These are phyloP conservation scores for Hyphodiscus hymeniophilus DNA, from an alignment of 495 filamentous ascomycete genomes.

Conservation along the genomic window DNA sequence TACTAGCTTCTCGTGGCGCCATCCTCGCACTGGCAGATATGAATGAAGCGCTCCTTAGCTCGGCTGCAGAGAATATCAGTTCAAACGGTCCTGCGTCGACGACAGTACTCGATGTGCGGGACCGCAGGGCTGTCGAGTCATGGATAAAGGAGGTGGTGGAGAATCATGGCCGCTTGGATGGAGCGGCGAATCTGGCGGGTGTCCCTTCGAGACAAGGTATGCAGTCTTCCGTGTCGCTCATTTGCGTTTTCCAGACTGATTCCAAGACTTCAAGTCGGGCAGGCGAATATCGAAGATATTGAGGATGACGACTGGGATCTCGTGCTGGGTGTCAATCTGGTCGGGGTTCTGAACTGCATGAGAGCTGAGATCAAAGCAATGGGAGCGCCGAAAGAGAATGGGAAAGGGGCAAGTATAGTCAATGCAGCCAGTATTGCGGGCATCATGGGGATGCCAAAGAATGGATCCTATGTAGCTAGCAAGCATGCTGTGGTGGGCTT, in stretches of 20 bases:
- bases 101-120: conserved; percentile 29
- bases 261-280: too few species aligned
- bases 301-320: conserved; percentile 38
- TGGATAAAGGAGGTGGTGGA: conserved; percentile 22
- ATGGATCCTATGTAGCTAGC: conserved; percentile 37
- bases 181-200: conserved; percentile 43
- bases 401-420: conserved; percentile 21
- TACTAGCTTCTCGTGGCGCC: conserved; percentile 39
- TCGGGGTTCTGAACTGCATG: conserved; percentile 46
- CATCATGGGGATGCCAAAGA: conserved; percentile 18
- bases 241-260: too few species aligned
- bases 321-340: conserved; percentile 43
- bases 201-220: conserved; percentile 24
- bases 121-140: conserved; percentile 14
- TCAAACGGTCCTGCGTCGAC: background rate
- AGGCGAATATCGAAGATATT: conserved; percentile 27
- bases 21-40: conserved; percentile 35
- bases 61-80: conserved; percentile 5
- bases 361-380: conserved; percentile 42
- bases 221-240: too few species aligned
- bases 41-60: conserved; percentile 25
- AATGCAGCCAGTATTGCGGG: conserved; percentile 10
- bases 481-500: conserved; percentile 46
- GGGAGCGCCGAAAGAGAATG: conserved; percentile 7
- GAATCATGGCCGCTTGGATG: conserved; percentile 32